These are phyloP conservation scores for Wickerhamiella pararugosa DNA, from an alignment of 1,139 yeast species.

Conservation along the genomic window DNA sequence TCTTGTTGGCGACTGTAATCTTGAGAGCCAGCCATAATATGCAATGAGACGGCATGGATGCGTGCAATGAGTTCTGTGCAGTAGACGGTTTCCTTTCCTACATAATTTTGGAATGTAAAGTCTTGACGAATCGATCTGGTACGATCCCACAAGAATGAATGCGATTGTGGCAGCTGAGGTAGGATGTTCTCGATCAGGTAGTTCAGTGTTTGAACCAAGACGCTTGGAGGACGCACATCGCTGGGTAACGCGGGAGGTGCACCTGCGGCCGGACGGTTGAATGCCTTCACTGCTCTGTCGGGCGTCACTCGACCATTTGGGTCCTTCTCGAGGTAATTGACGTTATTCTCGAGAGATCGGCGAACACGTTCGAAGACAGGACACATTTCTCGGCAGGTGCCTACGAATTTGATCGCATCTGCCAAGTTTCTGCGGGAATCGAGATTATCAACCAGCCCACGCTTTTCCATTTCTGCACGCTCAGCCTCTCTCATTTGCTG, in stretches of 20 bases:
- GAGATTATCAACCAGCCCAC: slow-evolving; percentile 80
- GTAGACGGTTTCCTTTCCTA: slow-evolving; percentile 85
- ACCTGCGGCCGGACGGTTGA: slow-evolving; percentile 95
- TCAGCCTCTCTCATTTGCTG: slow-evolving; percentile 67
- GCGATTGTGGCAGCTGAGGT: slow-evolving; percentile 62
- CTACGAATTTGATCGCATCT: slow-evolving; percentile 78
- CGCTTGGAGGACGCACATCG: slow-evolving; percentile 86
- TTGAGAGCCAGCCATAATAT: slow-evolving; percentile 64
- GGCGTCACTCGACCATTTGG: slow-evolving; percentile 48
- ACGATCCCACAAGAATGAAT: slow-evolving; percentile 94
- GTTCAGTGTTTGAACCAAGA: slow-evolving; percentile 48
- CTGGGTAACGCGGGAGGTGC: slow-evolving; percentile 97
- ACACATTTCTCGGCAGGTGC: slow-evolving; percentile 89
- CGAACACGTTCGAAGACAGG: slow-evolving; percentile 86
- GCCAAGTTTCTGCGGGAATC: slow-evolving; percentile 65
- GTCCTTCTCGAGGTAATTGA: slow-evolving; percentile 63
- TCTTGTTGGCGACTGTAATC: slow-evolving; percentile 93
- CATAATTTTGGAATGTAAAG: slow-evolving; percentile 86
- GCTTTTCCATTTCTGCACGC: slow-evolving; percentile 61
- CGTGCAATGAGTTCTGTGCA: slow-evolving; percentile 89
- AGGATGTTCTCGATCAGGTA: slow-evolving; percentile 53
- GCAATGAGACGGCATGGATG: slow-evolving; percentile 68
- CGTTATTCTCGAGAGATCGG: slow-evolving; percentile 78
- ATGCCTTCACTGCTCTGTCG: slow-evolving; percentile 69
- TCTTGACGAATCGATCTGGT: slow-evolving; percentile 97